phyloP scores from a whole-genome alignment of 495 filamentous ascomycete genomes.

The Podospora appendiculata region DNA sequence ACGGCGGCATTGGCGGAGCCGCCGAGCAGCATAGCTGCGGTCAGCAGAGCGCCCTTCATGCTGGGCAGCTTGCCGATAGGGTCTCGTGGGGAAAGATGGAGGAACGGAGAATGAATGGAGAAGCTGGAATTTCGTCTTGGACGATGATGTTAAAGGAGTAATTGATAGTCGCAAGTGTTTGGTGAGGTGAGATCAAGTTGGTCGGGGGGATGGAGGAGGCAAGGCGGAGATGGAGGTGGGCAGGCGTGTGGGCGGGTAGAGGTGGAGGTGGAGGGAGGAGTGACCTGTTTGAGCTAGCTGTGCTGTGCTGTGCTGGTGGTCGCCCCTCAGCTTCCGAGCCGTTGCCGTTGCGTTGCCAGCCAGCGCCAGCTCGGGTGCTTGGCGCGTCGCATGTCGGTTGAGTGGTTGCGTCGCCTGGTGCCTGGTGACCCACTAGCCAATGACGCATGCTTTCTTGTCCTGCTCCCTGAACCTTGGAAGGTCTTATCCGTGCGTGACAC shows the following conservation, averaged over 20 bases:
- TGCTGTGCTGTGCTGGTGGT: no score
- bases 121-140: neutral
- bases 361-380: no score
- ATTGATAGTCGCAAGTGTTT: neutral
- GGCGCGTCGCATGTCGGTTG: neutral
- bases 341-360: neutral
- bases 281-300: no score
- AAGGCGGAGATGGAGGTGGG: neutral
- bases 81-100: neutral
- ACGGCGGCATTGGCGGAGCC: slow-evolving; percentile 71
- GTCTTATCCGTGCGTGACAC: neutral
- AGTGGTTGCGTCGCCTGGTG: slow-evolving; percentile 2
- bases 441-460: slow-evolving; percentile 7
- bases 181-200: neutral
- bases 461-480: neutral
- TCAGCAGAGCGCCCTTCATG: slow-evolving; percentile 77
- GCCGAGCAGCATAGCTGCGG: slow-evolving; percentile 76
- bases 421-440: slow-evolving; percentile 7
- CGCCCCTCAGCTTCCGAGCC: neutral
- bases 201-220: neutral
- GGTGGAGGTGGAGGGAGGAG: neutral
- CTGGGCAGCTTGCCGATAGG: slow-evolving; percentile 20
- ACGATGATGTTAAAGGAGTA: neutral
- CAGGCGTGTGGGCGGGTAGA: neutral
- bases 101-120: neutral